Conservation (phyloP, 345 rosid species). For the Microcos paniculata region DNA sequence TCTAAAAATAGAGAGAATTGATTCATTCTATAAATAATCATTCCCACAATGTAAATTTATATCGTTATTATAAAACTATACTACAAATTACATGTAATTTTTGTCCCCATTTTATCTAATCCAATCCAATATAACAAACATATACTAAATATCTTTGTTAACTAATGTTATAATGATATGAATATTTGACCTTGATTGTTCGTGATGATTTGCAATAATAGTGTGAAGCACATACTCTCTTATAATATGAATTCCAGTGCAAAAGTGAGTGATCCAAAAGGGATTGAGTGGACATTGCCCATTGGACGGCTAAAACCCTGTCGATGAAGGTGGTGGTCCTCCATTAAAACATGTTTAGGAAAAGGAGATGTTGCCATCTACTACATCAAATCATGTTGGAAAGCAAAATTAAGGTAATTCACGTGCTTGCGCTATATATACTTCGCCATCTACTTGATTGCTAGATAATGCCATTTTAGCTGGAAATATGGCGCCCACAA, state of each 20-base stretch:
- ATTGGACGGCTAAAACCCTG: background rate
- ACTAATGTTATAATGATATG: background rate
- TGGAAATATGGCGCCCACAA: background rate
- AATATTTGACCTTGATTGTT: background rate
- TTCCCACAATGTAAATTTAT: too few relatives aligned
- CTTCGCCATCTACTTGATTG: background rate
- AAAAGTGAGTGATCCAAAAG: background rate
- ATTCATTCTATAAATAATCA: too few relatives aligned
- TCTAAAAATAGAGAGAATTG: too few relatives aligned
- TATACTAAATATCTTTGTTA: background rate
- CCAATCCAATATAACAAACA: too few relatives aligned
- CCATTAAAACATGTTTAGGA: background rate
- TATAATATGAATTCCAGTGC: background rate
- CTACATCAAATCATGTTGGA: background rate
- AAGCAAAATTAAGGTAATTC: background rate
- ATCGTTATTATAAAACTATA: too few relatives aligned
- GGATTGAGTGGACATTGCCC: background rate
- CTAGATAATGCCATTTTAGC: background rate
- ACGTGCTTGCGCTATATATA: conserved; percentile 4
- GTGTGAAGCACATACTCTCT: background rate
- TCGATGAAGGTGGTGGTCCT: background rate
- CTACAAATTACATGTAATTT: too few relatives aligned
- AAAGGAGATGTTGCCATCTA: background rate
- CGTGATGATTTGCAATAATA: background rate
- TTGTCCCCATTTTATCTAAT: too few relatives aligned